Percentiles rank a stretch among this genome's conserved stretches.
Conservation (phyloP, 331 rosid genomes). For the Erythrophleum ivorense region DNA sequence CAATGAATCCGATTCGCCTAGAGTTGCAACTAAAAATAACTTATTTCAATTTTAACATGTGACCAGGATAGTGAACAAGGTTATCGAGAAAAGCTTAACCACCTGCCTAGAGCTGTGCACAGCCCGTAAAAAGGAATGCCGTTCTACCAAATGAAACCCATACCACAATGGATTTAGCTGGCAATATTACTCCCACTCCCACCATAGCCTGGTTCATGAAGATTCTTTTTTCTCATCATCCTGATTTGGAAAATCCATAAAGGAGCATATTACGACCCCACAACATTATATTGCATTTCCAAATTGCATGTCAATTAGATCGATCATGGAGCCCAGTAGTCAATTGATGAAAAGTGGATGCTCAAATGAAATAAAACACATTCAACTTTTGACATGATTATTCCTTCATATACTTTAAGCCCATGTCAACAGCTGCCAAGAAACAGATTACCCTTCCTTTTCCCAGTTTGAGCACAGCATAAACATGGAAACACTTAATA, state of each 20-base stretch:
- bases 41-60: not conserved
- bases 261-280: slow-evolving; percentile 5
- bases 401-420: slow-evolving; percentile 42
- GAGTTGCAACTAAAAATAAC: not conserved
- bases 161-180: slow-evolving; percentile 31
- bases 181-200: slow-evolving; percentile 27
- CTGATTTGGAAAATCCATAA: not conserved
- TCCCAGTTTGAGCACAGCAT: slow-evolving; percentile 43
- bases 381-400: slow-evolving; percentile 35
- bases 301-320: not conserved
- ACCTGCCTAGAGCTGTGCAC: not conserved
- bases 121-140: slow-evolving; percentile 7
- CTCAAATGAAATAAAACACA: slow-evolving; percentile 15
- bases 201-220: not conserved
- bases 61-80: not conserved
- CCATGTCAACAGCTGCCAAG: slow-evolving; percentile 57
- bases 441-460: slow-evolving; percentile 41
- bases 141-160: not conserved
- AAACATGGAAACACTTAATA: slow-evolving; percentile 46
- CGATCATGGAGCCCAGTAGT: not conserved
- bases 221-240: not conserved
- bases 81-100: not conserved
- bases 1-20: not conserved
- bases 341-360: not conserved
- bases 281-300: not conserved